These are phyloP conservation scores for Epithele typhae DNA, from an alignment of 768 basidiomycete genomes.

Conservation along the genomic window DNA sequence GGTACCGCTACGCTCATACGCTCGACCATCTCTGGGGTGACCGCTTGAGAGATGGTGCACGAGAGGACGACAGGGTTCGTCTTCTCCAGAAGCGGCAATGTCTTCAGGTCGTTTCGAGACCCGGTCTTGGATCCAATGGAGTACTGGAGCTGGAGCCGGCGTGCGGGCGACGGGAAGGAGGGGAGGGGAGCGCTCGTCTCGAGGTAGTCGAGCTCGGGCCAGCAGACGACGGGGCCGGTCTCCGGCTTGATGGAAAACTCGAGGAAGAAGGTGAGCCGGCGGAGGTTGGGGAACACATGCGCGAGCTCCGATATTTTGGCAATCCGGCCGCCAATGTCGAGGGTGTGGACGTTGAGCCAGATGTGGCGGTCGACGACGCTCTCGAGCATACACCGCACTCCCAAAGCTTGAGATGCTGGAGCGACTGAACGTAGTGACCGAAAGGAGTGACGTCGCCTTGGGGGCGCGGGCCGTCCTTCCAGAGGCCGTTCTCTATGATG, in stretches of 20 bases:
- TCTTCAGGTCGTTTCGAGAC: constrained; percentile 9
- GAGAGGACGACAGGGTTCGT: constrained; percentile 14
- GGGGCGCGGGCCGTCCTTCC: constrained; percentile 17
- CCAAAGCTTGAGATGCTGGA: constrained; percentile 16
- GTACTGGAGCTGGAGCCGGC: constrained; percentile 14
- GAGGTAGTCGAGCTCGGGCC: constrained; percentile 17
- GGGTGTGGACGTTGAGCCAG: constrained; percentile 15
- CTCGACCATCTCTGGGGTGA: constrained; percentile 8
- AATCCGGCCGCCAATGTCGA: constrained; percentile 18
- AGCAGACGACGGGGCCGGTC: constrained; percentile 10
- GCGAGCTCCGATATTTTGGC: constrained; percentile 14
- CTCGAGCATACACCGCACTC: constrained; percentile 19
- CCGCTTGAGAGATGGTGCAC: constrained; percentile 9
- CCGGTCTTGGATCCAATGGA: constrained; percentile 6
- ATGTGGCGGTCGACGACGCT: constrained; percentile 12
- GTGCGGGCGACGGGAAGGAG: constrained; percentile 12
- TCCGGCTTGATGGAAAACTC: constrained; percentile 18
- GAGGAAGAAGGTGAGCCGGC: constrained; percentile 14
- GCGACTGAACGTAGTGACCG: constrained; percentile 8
- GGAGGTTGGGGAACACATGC: constrained; percentile 16
- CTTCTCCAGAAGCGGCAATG: constrained; percentile 11
- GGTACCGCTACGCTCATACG: constrained; percentile 12
- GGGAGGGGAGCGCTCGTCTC: constrained; percentile 16
- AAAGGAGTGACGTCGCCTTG: constrained; percentile 17
- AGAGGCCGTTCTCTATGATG: constrained; percentile 15